Base-by-base conservation (phyloP, 108 stramenopile genomes). In the Pseudonitzschia delicatissima region DNA sequence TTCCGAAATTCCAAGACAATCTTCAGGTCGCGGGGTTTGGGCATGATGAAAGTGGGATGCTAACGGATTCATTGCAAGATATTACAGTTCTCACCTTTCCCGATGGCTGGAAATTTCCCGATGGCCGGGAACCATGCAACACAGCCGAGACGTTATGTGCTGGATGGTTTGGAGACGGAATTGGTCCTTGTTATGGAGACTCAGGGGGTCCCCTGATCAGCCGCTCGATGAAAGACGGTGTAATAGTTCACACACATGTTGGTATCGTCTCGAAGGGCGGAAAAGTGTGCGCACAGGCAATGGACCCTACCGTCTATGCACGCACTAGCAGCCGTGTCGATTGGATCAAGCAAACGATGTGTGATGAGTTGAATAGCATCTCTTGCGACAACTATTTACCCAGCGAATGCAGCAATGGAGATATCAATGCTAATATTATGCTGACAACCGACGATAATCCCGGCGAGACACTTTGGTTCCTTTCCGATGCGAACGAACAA, bases 201-300 rank as follows among this genome's bases (percentile, higher is more conserved):
- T 72, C 71, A 0, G 79, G 79, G 15, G 79, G 74, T 21, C 79
- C 79, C 2, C 23, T 81, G 9, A n/a, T 78, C 1, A 49, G 34
- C 32, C 36, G 57, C 15, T 15, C 34, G 12, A 13, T 50, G 0
- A 7, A 40, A 0, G 67, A 72, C 21, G 64, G 39, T 0, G 42
- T 57, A 1, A 4, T 29, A 7, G 20, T 35, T 13, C 45, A 63
- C 33, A 45, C 20, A 13, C 68, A 74, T 47, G 76, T 81, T 0
- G 80, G 80, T n/a, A 62, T 82, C 42, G 73, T 73, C 3, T 68
- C 66, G 11, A n/a, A n/a, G n/a, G 73, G 66, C 36, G 79, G 71
- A 27, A 57, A 55, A 17, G 74, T 64, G 9, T 80, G 78, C 35
- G 72, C 58, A 26, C 50, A 36, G 6, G 51, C 62, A 13, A 69